These are phyloP conservation scores for Ganoderma multipileum DNA, from an alignment of 1,284 basidiomycete genomes.

Conservation along the genomic window DNA sequence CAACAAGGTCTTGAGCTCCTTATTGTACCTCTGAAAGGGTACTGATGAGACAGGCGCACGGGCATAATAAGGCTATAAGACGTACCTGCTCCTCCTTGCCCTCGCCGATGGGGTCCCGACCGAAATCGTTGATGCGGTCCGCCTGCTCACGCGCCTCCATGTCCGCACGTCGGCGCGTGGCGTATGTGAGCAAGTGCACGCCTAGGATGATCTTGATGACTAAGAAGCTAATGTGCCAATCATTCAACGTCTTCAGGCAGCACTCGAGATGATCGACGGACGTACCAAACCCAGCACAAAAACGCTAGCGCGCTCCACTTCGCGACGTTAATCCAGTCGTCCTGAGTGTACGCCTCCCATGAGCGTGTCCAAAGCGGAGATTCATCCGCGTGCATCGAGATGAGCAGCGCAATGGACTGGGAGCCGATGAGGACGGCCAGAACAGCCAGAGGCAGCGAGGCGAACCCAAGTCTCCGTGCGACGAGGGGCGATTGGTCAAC, in stretches of 20 bases:
- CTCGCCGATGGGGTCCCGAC: slow-evolving; percentile 86
- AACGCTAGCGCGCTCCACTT: slow-evolving; percentile 73
- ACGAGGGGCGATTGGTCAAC: slow-evolving; percentile 97
- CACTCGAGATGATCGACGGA: slow-evolving; percentile 5
- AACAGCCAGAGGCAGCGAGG: slow-evolving; percentile 91
- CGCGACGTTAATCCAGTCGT: slow-evolving; percentile 59
- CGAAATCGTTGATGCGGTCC: slow-evolving; percentile 83
- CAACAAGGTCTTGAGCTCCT: slow-evolving; percentile 75
- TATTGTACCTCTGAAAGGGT: slow-evolving; percentile 72
- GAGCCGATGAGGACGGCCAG: slow-evolving; percentile 88
- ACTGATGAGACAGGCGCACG: not conserved
- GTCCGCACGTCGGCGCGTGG: slow-evolving; percentile 73
- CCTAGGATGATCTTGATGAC: slow-evolving; percentile 90
- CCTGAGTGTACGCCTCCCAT: slow-evolving; percentile 46
- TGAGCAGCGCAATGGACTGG: slow-evolving; percentile 78
- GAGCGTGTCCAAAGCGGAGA: slow-evolving; percentile 48
- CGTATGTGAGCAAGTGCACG: slow-evolving; percentile 86
- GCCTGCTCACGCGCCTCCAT: slow-evolving; percentile 80
- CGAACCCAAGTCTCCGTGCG: slow-evolving; percentile 92
- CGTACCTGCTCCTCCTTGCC: slow-evolving; percentile 83
- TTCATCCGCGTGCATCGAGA: slow-evolving; percentile 52
- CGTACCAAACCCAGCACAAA: slow-evolving; percentile 84
- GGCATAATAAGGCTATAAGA: slow-evolving; percentile 11
- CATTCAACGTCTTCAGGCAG: not conserved
- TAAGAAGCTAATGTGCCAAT: slow-evolving; percentile 57